Conservation (phyloP, 306 rosid species). For the Quercus berberidifolia region DNA sequence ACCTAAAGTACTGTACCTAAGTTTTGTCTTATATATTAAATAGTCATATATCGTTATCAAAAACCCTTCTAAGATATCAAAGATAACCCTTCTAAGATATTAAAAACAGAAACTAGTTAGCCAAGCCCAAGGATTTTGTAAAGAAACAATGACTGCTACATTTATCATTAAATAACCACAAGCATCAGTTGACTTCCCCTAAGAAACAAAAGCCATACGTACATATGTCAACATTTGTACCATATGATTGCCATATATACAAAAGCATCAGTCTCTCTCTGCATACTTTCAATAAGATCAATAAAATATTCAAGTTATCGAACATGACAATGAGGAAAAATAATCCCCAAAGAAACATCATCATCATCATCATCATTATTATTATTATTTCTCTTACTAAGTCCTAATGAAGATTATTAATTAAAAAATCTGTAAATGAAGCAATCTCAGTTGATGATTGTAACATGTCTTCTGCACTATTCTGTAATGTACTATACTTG, state of each 20-base stretch:
- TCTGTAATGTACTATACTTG: conserved; percentile 20
- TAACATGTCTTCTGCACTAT: neutral
- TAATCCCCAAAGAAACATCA: neutral
- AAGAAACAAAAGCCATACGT: too few relatives aligned
- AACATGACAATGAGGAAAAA: neutral
- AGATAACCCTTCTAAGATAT: too few relatives aligned
- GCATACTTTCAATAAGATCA: neutral
- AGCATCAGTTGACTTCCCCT: too few relatives aligned
- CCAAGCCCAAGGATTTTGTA: too few relatives aligned
- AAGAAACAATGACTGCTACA: too few relatives aligned
- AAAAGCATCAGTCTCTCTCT: neutral
- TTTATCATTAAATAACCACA: too few relatives aligned
- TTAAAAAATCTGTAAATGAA: conserved; percentile 11
- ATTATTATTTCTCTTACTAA: neutral
- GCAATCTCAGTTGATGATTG: conserved; percentile 14
- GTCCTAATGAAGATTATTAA: conserved; percentile 11
- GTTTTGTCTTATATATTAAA: too few relatives aligned
- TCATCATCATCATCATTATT: neutral
- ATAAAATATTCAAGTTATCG: neutral
- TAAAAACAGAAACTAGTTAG: too few relatives aligned
- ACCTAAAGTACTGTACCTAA: too few relatives aligned
- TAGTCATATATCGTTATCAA: too few relatives aligned
- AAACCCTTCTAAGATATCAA: too few relatives aligned
- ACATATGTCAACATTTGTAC: too few relatives aligned
- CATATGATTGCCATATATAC: neutral